phyloP scores from a whole-genome alignment of 2,329 filamentous ascomycete species.

The Aspergillus fijiensis region DNA sequence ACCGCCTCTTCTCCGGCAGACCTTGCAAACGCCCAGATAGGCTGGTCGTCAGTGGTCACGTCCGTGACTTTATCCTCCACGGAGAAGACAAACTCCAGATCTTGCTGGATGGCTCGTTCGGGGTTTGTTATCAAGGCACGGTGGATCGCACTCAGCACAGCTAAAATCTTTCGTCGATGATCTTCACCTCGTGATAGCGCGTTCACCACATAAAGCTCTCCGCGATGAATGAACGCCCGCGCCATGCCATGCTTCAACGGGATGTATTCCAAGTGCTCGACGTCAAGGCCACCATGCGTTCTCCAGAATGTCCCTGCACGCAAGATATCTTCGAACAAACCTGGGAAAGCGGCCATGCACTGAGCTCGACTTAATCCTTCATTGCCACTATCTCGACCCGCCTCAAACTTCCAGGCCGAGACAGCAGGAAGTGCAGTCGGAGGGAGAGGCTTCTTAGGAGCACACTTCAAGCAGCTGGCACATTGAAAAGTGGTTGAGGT shows the following conservation, averaged over 20 bases:
- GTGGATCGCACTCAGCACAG: slow-evolving; percentile 49
- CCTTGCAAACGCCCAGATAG: slow-evolving; percentile 48
- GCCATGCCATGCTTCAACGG: slow-evolving; percentile 34
- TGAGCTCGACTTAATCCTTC: slow-evolving; percentile 29
- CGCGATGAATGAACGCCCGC: slow-evolving; percentile 34
- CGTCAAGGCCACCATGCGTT: slow-evolving; percentile 24
- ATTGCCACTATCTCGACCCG: slow-evolving; percentile 34
- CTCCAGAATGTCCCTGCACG: slow-evolving; percentile 34
- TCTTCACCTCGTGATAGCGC: slow-evolving; percentile 35
- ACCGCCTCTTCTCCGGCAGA: slow-evolving; percentile 41
- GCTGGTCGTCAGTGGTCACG: slow-evolving; percentile 32
- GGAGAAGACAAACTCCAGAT: slow-evolving; percentile 51
- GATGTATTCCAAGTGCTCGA: slow-evolving; percentile 31
- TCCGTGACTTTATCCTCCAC: slow-evolving; percentile 47
- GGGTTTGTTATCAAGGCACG: slow-evolving; percentile 47
- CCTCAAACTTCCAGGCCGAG: slow-evolving; percentile 32
- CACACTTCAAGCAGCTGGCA: slow-evolving; percentile 34
- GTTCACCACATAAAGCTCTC: slow-evolving; percentile 34
- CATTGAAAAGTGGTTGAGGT: slow-evolving; percentile 42
- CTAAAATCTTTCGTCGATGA: slow-evolving; percentile 40
- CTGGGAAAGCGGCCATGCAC: slow-evolving; percentile 36
- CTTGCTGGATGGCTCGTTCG: slow-evolving; percentile 34
- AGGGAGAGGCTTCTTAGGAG: slow-evolving; percentile 10
- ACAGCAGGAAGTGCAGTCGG: slow-evolving; percentile 14
- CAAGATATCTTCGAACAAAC: slow-evolving; percentile 37